A percentile compares a stretch with the other conserved stretches of the same genome.
Evolutionary conservation across 1,139 yeast species (phyloP).

Genomic region (Candida sanyaensis): DNA sequence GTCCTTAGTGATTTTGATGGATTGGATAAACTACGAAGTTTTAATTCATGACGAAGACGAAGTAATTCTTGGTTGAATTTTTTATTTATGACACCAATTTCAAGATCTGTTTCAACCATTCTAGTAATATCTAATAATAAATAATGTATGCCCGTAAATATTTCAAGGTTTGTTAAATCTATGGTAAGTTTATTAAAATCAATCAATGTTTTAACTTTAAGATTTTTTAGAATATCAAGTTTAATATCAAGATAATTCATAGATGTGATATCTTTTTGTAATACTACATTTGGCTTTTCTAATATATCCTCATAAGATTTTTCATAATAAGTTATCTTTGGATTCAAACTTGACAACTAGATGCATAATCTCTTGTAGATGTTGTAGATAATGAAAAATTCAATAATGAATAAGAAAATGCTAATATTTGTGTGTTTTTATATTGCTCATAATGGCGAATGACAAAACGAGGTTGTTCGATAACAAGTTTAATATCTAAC

Average conservation of each 20-base stretch:
- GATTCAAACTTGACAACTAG: slow-evolving; percentile 38
- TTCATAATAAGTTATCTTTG: slow-evolving; percentile 33
- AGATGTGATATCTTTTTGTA: slow-evolving; percentile 22
- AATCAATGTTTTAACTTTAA: slow-evolving; percentile 26
- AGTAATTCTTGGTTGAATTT: slow-evolving; percentile 29
- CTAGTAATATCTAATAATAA: slow-evolving; percentile 29
- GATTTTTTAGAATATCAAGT: slow-evolving; percentile 31
- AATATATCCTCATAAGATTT: slow-evolving; percentile 14
- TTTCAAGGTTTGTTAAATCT: slow-evolving; percentile 33
- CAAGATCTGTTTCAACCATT: slow-evolving; percentile 28
- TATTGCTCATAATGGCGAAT: slow-evolving; percentile 28
- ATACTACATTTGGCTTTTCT: slow-evolving; percentile 18
- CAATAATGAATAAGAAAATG: slow-evolving; percentile 40
- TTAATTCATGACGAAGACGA: slow-evolving; percentile 13
- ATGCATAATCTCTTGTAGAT: slow-evolving; percentile 34
- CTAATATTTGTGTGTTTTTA: slow-evolving; percentile 29
- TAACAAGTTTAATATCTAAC: slow-evolving; percentile 40
- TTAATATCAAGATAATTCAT: slow-evolving; percentile 16
- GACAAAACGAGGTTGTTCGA: slow-evolving; percentile 47
- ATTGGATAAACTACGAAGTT: background rate
- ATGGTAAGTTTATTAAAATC: slow-evolving; percentile 24
- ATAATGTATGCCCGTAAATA: slow-evolving; percentile 33
- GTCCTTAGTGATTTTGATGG: background rate
- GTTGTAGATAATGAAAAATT: slow-evolving; percentile 41
- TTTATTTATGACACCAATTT: slow-evolving; percentile 31